These are phyloP conservation scores for Cylindrotheca closterium DNA, from an alignment of 108 stramenopile genomes.

Conservation along the genomic window DNA sequence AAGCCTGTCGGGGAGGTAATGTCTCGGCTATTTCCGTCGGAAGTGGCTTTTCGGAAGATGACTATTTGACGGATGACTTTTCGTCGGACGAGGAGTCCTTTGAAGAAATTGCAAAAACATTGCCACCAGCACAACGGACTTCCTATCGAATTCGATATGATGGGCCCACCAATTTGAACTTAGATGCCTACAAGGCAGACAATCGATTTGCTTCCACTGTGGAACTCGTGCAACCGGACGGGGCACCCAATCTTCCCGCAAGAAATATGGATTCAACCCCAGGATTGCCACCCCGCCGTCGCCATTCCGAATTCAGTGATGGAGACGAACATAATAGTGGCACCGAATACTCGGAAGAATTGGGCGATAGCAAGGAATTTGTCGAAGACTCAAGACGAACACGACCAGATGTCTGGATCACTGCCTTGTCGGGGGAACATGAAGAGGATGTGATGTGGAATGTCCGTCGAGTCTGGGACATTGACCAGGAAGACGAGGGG, in stretches of 20 bases:
- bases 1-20: not conserved
- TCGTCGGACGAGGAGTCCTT: constrained; percentile 3
- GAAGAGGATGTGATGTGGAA: constrained; percentile 10
- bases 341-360: not conserved
- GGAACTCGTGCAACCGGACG: not conserved
- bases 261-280: constrained; percentile 11
- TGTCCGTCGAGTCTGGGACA: constrained; percentile 19
- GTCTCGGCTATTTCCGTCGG: constrained; percentile 17
- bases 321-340: not conserved
- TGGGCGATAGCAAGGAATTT: too few relatives aligned
- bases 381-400: not conserved
- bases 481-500: constrained; percentile 19
- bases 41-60: constrained; percentile 16
- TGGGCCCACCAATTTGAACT: constrained; percentile 11
- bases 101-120: not conserved
- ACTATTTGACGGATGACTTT: constrained; percentile 9
- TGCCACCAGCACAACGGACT: constrained; percentile 6
- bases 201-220: constrained; percentile 12
- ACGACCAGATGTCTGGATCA: constrained; percentile 26
- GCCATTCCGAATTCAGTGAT: not conserved
- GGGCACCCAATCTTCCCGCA: constrained; percentile 10
- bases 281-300: constrained; percentile 2
- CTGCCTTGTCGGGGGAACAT: not conserved
- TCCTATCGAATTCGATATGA: constrained; percentile 26
- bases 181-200: constrained; percentile 11